These are phyloP conservation scores for Vitis amurensis DNA, from an alignment of 164 flowering plant species.

Conservation along the genomic window DNA sequence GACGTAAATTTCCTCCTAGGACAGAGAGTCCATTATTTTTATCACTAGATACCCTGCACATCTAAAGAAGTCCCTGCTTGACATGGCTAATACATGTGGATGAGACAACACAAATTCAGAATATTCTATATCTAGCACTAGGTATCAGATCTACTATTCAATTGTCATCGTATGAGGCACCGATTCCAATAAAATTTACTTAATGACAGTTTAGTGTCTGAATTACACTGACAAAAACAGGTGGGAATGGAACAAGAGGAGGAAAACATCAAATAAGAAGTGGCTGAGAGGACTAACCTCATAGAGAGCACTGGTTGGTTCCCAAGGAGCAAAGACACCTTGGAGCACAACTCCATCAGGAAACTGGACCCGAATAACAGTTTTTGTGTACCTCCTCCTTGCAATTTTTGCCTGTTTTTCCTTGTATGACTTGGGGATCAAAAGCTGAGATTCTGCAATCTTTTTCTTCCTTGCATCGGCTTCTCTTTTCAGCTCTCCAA, in stretches of 20 bases:
- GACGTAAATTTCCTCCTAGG: neutral
- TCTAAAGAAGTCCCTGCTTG: neutral
- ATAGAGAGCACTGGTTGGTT: slow-evolving; percentile 72
- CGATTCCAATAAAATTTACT: too few relatives aligned
- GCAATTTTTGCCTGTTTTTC: slow-evolving; percentile 91
- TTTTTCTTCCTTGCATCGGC: slow-evolving; percentile 78
- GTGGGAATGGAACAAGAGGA: neutral
- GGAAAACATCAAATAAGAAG: neutral
- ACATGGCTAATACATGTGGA: neutral
- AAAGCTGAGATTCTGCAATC: slow-evolving; percentile 82
- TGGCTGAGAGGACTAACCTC: slow-evolving; percentile 54
- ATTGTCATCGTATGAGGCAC: too few relatives aligned
- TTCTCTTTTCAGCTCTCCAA: slow-evolving; percentile 78
- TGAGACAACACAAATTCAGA: neutral
- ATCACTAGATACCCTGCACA: neutral
- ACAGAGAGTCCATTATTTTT: neutral
- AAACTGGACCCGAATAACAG: slow-evolving; percentile 82
- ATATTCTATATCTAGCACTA: neutral
- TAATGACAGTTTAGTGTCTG: too few relatives aligned
- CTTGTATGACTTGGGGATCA: slow-evolving; percentile 82
- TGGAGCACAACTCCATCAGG: slow-evolving; percentile 95
- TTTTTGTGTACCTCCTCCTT: slow-evolving; percentile 54
- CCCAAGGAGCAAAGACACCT: slow-evolving; percentile 80
- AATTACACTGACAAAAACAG: neutral
- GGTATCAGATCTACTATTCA: neutral